Percentiles rank a stretch among this genome's conserved stretches.
Conservation (phyloP, 2,329 filamentous ascomycete species). For the Aaosphaeria arxii region DNA sequence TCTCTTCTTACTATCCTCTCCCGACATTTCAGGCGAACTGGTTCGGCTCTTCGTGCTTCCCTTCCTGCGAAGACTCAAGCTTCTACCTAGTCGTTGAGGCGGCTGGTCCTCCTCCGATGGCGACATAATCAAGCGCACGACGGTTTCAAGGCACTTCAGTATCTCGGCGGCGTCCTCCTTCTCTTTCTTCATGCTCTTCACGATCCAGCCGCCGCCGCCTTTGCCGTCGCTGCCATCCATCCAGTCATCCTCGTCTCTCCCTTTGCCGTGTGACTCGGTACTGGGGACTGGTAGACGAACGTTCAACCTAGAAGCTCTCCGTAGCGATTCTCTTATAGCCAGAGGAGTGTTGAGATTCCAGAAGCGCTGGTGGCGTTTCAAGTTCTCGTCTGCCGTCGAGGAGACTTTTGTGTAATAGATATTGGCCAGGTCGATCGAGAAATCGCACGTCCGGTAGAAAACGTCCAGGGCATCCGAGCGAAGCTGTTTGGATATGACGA, state of each 20-base stretch:
- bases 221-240: conserved; percentile 19
- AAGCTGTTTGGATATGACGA: conserved; percentile 13
- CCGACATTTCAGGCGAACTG: background rate
- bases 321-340: conserved; percentile 15
- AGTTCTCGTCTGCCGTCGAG: conserved; percentile 10
- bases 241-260: conserved; percentile 15
- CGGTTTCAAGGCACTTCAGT: conserved; percentile 13
- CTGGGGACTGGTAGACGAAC: conserved; percentile 23
- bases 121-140: conserved; percentile 8
- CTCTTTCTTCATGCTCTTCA: conserved; percentile 20
- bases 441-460: conserved; percentile 15
- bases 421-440: conserved; percentile 18
- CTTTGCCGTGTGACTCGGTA: conserved; percentile 11
- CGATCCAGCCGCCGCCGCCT: conserved; percentile 13
- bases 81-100: conserved; percentile 1
- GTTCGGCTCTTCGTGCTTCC: background rate
- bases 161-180: conserved; percentile 15
- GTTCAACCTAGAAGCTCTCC: conserved; percentile 13
- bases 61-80: conserved; percentile 3
- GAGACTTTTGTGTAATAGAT: conserved; percentile 15
- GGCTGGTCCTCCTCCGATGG: background rate
- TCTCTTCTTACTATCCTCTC: conserved; percentile 6
- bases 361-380: conserved; percentile 14
- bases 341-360: conserved; percentile 16
- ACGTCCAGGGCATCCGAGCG: conserved; percentile 13